Evolutionary conservation across 2,329 filamentous ascomycete genomes (phyloP).

Genomic region (Paramyrothecium sp.): DNA sequence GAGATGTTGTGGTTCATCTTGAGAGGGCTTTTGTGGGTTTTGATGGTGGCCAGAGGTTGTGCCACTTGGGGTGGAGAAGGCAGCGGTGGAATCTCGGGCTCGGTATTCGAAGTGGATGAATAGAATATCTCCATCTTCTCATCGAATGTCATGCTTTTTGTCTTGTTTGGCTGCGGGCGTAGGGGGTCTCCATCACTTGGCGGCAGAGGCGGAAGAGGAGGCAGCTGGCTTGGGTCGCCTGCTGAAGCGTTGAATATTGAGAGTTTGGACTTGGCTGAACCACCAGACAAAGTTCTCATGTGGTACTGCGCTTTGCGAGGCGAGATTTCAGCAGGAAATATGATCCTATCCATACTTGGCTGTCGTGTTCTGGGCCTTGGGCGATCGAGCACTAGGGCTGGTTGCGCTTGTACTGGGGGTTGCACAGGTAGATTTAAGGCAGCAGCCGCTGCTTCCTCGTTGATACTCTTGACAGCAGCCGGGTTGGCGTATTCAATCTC

Average conservation of each 20-base stretch:
- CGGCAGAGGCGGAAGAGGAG: conserved; percentile 49
- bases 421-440: not conserved
- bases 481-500: conserved; percentile 56
- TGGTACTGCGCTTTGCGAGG: conserved; percentile 28
- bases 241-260: conserved; percentile 42
- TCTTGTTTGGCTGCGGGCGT: conserved; percentile 48
- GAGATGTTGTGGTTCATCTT: conserved; percentile 1
- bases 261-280: conserved; percentile 42
- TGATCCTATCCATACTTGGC: conserved; percentile 40
- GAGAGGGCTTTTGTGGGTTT: not conserved
- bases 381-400: conserved; percentile 43
- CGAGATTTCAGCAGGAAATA: conserved; percentile 45
- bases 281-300: conserved; percentile 48
- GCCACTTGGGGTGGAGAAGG: not conserved
- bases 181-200: conserved; percentile 35
- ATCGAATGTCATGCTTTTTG: conserved; percentile 57
- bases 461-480: conserved; percentile 44
- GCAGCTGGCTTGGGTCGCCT: conserved; percentile 48
- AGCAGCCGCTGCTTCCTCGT: conserved; percentile 34
- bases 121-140: conserved; percentile 56
- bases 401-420: conserved; percentile 24
- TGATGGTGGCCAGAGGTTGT: not conserved
- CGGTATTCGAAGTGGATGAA: conserved; percentile 25
- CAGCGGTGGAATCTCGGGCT: not conserved
- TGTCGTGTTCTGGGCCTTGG: conserved; percentile 56